These are phyloP conservation scores for Phylloporus rhodoxanthus DNA, from an alignment of 768 basidiomycete genomes.

Conservation along the genomic window DNA sequence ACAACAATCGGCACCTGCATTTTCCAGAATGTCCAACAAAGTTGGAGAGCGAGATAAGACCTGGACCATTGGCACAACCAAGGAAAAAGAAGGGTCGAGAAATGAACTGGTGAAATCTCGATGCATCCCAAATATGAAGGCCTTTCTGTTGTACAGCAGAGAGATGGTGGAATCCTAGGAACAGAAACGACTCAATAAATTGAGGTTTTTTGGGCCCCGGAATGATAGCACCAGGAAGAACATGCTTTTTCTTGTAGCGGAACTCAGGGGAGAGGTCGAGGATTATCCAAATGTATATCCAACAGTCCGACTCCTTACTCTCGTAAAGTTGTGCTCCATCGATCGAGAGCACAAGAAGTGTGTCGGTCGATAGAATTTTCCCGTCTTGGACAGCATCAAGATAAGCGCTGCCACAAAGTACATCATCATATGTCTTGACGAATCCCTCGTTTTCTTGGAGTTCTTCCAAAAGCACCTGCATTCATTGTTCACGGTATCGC, in stretches of 20 bases:
- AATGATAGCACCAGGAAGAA: background rate
- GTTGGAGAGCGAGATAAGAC: conserved; percentile 25
- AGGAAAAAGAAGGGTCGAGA: conserved; percentile 14
- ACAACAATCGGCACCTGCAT: conserved; percentile 23
- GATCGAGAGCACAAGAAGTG: background rate
- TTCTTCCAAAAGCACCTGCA: too few species aligned
- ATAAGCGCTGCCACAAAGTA: too few species aligned
- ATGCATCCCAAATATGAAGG: conserved; percentile 18
- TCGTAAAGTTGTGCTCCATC: background rate
- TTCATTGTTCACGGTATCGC: too few species aligned
- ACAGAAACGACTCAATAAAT: conserved; percentile 25
- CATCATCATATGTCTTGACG: too few species aligned
- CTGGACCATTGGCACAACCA: conserved; percentile 32
- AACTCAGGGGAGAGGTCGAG: background rate
- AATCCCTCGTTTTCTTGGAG: too few species aligned
- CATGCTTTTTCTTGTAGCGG: background rate
- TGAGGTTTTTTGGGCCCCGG: conserved; percentile 34
- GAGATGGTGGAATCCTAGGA: conserved; percentile 11
- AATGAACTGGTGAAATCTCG: background rate
- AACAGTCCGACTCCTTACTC: too few species aligned
- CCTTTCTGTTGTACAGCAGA: conserved; percentile 16
- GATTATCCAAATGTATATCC: too few species aligned
- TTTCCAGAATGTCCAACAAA: conserved; percentile 32
- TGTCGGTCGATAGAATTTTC: too few species aligned
- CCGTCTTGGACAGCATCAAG: too few species aligned